Evolutionary conservation across 163 green algal genomes (phyloP).

Genomic region (Coccomyxa subellipsoidea): DNA sequence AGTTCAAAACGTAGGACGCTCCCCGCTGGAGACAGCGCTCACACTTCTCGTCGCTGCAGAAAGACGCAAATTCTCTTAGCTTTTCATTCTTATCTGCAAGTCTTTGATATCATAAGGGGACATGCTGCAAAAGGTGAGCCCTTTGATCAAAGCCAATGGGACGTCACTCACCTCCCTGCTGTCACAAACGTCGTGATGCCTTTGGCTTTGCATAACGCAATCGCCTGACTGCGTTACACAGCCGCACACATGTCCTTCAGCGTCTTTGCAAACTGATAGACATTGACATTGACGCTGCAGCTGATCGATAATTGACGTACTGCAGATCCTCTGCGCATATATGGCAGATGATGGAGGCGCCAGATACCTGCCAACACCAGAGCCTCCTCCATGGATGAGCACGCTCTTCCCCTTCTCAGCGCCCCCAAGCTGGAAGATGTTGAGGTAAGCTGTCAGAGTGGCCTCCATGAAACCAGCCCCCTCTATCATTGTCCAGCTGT

Average conservation of each 20-base stretch:
- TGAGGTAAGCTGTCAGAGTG: constrained; percentile 10
- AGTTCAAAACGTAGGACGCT: neutral
- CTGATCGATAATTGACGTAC: neutral
- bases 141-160: too few species aligned
- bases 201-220: constrained; percentile 9
- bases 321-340: neutral
- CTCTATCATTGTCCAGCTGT: neutral
- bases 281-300: neutral
- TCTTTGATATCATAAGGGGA: too few species aligned
- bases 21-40: neutral
- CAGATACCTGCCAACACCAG: neutral
- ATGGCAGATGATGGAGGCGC: neutral
- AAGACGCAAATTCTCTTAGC: neutral
- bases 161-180: neutral
- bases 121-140: too few species aligned
- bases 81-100: too few species aligned
- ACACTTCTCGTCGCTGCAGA: constrained; percentile 4
- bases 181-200: constrained; percentile 4
- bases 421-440: constrained; percentile 10
- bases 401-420: neutral
- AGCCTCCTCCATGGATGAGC: neutral
- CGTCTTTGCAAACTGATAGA: neutral
- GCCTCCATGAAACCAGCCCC: constrained; percentile 1
- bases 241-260: neutral
- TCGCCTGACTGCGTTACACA: neutral